Evolutionary conservation across 192 early-diverging fungal genomes (phyloP).

Genomic region (Oehlia diaphana): DNA sequence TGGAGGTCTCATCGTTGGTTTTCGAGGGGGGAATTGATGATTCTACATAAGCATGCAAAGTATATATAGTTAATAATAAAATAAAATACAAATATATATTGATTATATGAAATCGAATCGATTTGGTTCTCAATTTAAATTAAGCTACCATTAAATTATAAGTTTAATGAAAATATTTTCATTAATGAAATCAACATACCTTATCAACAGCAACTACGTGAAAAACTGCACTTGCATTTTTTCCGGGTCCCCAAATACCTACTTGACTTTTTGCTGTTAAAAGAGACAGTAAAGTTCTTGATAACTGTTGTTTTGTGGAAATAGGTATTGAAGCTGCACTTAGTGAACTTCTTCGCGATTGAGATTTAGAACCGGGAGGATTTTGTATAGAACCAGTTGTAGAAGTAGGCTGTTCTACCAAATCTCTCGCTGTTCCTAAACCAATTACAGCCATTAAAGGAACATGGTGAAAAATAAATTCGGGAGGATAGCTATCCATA

Average conservation of each 20-base stretch:
- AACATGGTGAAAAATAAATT: conserved; percentile 58
- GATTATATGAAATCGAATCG: neutral
- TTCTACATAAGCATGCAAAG: conserved; percentile 36
- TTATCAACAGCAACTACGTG: conserved; percentile 35
- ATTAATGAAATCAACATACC: conserved; percentile 22
- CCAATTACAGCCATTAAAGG: conserved; percentile 57
- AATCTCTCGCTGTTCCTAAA: conserved; percentile 36
- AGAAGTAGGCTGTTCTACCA: conserved; percentile 26
- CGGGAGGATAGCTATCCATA: conserved; percentile 61
- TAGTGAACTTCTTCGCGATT: conserved; percentile 15
- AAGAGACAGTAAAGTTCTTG: conserved; percentile 24
- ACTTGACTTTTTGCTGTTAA: conserved; percentile 35
- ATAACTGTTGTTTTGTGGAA: conserved; percentile 11
- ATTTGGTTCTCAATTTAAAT: neutral
- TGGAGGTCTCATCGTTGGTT: conserved; percentile 26
- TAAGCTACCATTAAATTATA: neutral
- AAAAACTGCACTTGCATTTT: conserved; percentile 4
- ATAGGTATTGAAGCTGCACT: neutral
- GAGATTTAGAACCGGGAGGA: conserved; percentile 30
- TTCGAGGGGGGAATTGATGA: conserved; percentile 39
- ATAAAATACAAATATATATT: neutral
- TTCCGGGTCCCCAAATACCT: conserved; percentile 35
- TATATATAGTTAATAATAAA: conserved; percentile 30
- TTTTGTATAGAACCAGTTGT: conserved; percentile 28
- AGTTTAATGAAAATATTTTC: neutral